phyloP scores from a whole-genome alignment of 495 filamentous ascomycete genomes.

The Peziza echinospora region DNA sequence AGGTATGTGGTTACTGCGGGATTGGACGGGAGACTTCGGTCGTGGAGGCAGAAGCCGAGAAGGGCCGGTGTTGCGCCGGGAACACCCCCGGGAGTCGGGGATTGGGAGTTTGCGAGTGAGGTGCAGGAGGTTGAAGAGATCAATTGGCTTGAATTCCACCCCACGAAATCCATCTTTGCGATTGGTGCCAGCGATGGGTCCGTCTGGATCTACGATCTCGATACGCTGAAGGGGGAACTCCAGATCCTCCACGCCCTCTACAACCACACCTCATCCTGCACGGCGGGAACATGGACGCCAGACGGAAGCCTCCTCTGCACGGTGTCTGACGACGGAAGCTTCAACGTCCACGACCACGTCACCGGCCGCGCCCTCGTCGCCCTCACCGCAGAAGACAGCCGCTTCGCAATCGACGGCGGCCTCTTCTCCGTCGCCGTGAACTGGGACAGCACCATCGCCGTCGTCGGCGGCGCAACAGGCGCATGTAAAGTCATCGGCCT shows the following conservation, averaged over 20 bases:
- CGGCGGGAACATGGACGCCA: conserved; percentile 75
- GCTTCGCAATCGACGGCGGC: conserved; percentile 80
- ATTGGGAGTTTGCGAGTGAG: conserved; percentile 47
- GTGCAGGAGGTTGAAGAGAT: conserved; percentile 81
- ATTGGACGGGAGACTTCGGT: conserved; percentile 52
- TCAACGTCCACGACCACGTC: conserved; percentile 80
- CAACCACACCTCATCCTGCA: conserved; percentile 66
- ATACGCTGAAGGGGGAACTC: conserved; percentile 38
- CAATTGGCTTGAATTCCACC: conserved; percentile 71
- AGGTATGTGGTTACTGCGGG: conserved; percentile 71
- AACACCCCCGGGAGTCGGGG: too few species aligned
- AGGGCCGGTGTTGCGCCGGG: conserved; percentile 18
- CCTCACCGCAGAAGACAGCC: conserved; percentile 61
- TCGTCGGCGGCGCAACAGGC: conserved; percentile 71
- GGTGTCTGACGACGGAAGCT: conserved; percentile 66
- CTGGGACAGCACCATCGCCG: conserved; percentile 54
- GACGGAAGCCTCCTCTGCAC: conserved; percentile 79
- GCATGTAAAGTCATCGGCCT: conserved; percentile 64
- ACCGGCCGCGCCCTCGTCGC: conserved; percentile 56
- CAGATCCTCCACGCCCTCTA: conserved; percentile 78
- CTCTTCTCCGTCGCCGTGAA: conserved; percentile 68
- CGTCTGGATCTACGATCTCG: conserved; percentile 83
- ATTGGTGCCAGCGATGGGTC: conserved; percentile 81
- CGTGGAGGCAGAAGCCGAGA: conserved; percentile 22
- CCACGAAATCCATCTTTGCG: conserved; percentile 49